These are phyloP conservation scores for Termitomyces eurrhizus DNA, from an alignment of 768 basidiomycete genomes.

Conservation along the genomic window DNA sequence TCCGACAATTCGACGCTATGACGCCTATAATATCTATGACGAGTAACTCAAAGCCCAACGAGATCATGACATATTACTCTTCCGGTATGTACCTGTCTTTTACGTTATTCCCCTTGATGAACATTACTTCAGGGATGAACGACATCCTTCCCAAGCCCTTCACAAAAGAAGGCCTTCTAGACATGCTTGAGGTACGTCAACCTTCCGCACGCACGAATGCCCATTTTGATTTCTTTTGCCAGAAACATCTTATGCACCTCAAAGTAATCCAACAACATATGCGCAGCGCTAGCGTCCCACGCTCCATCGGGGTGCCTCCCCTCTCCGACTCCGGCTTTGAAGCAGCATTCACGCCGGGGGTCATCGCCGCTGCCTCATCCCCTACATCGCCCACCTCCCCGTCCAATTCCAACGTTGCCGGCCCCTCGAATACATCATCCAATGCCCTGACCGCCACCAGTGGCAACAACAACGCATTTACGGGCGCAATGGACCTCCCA, in stretches of 20 bases:
- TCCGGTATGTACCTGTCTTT: slow-evolving; percentile 40
- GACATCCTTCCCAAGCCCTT: slow-evolving; percentile 97
- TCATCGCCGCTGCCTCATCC: slow-evolving; percentile 6
- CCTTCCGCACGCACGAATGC: neutral
- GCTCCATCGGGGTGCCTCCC: slow-evolving; percentile 64
- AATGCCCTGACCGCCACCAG: slow-evolving; percentile 3
- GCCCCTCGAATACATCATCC: neutral
- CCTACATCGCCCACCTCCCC: slow-evolving; percentile 23
- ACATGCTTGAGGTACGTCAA: slow-evolving; percentile 79
- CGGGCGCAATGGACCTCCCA: slow-evolving; percentile 4
- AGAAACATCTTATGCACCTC: slow-evolving; percentile 88
- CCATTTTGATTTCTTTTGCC: neutral
- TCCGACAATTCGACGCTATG: slow-evolving; percentile 91
- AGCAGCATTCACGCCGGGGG: slow-evolving; percentile 40
- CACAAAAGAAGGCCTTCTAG: slow-evolving; percentile 86
- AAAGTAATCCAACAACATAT: slow-evolving; percentile 82
- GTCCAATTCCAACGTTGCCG: slow-evolving; percentile 8
- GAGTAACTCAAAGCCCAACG: slow-evolving; percentile 87
- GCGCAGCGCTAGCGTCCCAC: slow-evolving; percentile 41
- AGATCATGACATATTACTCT: slow-evolving; percentile 88
- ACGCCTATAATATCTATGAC: slow-evolving; percentile 99
- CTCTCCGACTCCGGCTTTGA: slow-evolving; percentile 52
- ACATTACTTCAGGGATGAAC: slow-evolving; percentile 76
- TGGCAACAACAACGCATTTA: slow-evolving; percentile 8
- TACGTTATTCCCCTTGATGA: neutral